Percentiles rank a stretch among this genome's conserved stretches.
phyloP scores from a whole-genome alignment of 768 basidiomycete species.

The Amanita jacksonii region DNA sequence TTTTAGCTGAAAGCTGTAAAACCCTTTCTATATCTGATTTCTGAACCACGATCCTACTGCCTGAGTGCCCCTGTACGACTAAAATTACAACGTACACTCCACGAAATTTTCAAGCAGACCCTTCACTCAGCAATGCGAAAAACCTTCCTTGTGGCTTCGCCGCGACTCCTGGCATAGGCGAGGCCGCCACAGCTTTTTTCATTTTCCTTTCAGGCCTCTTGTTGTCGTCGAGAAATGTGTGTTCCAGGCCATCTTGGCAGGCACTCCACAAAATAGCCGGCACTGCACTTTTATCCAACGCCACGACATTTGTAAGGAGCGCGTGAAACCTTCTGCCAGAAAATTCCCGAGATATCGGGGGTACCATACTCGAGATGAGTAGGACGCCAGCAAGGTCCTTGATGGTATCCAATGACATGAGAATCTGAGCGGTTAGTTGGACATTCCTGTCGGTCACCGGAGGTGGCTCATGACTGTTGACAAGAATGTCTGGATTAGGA shows the following conservation, averaged over 20 bases:
- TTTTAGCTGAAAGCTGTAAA: constrained; percentile 1
- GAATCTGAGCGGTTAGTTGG: constrained; percentile 58
- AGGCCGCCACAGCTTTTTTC: constrained; percentile 11
- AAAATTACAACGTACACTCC: no score
- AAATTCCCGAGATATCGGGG: constrained; percentile 36
- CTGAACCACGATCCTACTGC: no score
- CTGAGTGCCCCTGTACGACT: no score
- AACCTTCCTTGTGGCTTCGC: not conserved
- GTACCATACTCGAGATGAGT: constrained; percentile 39
- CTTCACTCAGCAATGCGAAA: constrained; percentile 1
- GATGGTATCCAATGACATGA: constrained; percentile 49
- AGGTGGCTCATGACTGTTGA: constrained; percentile 17
- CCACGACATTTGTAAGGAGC: constrained; percentile 27
- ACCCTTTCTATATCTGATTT: no score
- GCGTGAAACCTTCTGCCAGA: constrained; percentile 56
- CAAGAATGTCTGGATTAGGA: constrained; percentile 2
- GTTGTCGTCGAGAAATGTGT: constrained; percentile 38
- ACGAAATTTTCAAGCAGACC: not conserved
- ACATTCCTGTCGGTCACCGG: constrained; percentile 49
- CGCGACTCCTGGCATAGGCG: not conserved
- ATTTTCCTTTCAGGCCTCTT: constrained; percentile 32
- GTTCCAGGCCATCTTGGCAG: constrained; percentile 33
- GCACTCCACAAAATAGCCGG: constrained; percentile 36
- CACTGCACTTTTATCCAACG: constrained; percentile 15
- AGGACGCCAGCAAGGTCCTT: constrained; percentile 54